Conservation (phyloP, 1,284 basidiomycete species). For the Agaricales sp. region DNA sequence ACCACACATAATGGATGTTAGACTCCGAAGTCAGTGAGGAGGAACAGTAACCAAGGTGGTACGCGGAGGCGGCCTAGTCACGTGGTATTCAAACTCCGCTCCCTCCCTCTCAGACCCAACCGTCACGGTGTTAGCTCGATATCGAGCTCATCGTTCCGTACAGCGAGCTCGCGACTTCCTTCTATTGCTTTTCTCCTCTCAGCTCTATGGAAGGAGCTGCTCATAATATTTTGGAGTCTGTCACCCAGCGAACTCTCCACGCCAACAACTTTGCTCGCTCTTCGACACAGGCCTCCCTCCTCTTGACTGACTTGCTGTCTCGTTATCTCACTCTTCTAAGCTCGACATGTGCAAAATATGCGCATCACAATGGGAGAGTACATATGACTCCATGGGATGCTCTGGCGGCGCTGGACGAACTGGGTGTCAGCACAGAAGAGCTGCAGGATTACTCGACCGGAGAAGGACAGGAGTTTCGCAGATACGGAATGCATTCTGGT, state of each 20-base stretch:
- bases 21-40: too few species aligned
- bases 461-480: conserved; percentile 55
- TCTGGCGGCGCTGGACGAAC: conserved; percentile 54
- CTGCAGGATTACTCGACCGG: conserved; percentile 47
- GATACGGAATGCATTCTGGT: conserved; percentile 50
- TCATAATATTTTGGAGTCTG: conserved; percentile 49
- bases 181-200: conserved; percentile 1
- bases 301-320: conserved; percentile 62
- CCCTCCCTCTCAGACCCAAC: neutral
- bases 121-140: neutral
- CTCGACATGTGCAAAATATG: conserved; percentile 55
- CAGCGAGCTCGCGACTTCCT: neutral
- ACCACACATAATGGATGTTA: conserved; percentile 64
- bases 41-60: neutral
- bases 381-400: conserved; percentile 42
- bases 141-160: neutral
- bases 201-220: conserved; percentile 30
- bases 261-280: conserved; percentile 65
- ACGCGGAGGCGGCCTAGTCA: neutral
- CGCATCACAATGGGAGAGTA: conserved; percentile 58
- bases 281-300: conserved; percentile 54
- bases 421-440: conserved; percentile 62
- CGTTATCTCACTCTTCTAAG: conserved; percentile 58
- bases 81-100: neutral
- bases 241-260: conserved; percentile 58